Percentiles rank a stretch among this genome's conserved stretches.
These are phyloP conservation scores for Phyllosticta citriasiana DNA, from an alignment of 2,329 filamentous ascomycete species.

Conservation along the genomic window DNA sequence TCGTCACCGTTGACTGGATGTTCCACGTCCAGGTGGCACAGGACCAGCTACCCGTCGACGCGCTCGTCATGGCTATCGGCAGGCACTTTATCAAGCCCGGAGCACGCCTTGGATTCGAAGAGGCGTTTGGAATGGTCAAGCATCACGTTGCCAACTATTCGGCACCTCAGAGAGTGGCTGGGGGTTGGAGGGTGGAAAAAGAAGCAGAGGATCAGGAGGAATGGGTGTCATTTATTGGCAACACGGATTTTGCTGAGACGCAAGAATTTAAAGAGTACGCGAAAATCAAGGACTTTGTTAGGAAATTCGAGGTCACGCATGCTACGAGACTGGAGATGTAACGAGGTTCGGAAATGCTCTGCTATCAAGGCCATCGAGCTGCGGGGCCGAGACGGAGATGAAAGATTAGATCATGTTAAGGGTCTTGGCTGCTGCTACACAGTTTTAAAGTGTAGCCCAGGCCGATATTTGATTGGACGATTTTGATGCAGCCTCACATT, in stretches of 20 bases:
- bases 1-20: conserved; percentile 34
- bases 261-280: conserved; percentile 23
- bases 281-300: conserved; percentile 14
- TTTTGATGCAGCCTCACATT: neutral
- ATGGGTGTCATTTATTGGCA: conserved; percentile 32
- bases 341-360: neutral
- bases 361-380: too few species aligned
- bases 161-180: conserved; percentile 20
- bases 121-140: conserved; percentile 18
- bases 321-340: conserved; percentile 15
- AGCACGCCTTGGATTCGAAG: conserved; percentile 18
- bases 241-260: conserved; percentile 23
- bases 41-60: conserved; percentile 19
- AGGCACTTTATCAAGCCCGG: conserved; percentile 24
- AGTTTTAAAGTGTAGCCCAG: neutral
- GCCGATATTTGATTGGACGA: neutral
- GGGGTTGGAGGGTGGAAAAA: conserved; percentile 33
- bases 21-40: conserved; percentile 34
- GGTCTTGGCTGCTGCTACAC: too few species aligned
- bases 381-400: too few species aligned
- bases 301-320: conserved; percentile 19
- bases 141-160: conserved; percentile 19
- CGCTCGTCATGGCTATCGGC: conserved; percentile 23
- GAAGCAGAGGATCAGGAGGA: conserved; percentile 27
- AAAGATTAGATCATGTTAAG: too few species aligned